Evolutionary conservation across 495 filamentous ascomycete genomes (phyloP), one percentile per base, ranked within the genome.

Genomic region (Copromyces sp.): DNA sequence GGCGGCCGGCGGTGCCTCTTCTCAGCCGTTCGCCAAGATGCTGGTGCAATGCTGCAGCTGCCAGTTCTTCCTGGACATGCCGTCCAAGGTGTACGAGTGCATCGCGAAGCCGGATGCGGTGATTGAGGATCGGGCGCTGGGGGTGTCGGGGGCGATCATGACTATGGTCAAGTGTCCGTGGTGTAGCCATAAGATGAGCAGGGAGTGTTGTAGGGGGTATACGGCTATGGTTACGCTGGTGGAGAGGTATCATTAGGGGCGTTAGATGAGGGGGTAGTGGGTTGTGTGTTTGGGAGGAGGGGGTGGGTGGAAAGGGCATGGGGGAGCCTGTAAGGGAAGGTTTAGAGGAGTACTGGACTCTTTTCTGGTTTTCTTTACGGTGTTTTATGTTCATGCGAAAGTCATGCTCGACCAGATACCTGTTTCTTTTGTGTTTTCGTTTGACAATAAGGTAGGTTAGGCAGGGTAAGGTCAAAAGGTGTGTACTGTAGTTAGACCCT

Each of bases 11-110:
- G 38, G 86, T 87, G 53, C 53, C 29, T 65, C 29, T 35, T 65
- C 53, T 17, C 53, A 65, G 59, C 85, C 89, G 0, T 79, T 94
- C 59, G 89, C 88, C 41, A 95, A 94, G 80, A 83, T 93, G 72
- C 89, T 95, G 73, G 91, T 94, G 7, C 90, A 94, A 71, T 95
- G 92, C 78, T 95, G 92, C 79, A 87, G 84, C 70, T 95, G 92
- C 85, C 90, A 90, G 70, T 93, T 90, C 79, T 94, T 90, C 86
- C 91, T 94, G 80, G 92, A 94, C 75, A 87, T 93, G 80, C 92
- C 92, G 11, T 90, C 89, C 11, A 88, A 90, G 59, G 83, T 92
- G 69, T 94, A 94, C 76, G 89, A 91, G 71, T 90, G 86, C 76
- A 91, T 93, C 85, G 88, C 89, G 24, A 88, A 87, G 74, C 87